Conservation (phyloP, 768 basidiomycete species). For the Hortiboletus flavorubellus region DNA sequence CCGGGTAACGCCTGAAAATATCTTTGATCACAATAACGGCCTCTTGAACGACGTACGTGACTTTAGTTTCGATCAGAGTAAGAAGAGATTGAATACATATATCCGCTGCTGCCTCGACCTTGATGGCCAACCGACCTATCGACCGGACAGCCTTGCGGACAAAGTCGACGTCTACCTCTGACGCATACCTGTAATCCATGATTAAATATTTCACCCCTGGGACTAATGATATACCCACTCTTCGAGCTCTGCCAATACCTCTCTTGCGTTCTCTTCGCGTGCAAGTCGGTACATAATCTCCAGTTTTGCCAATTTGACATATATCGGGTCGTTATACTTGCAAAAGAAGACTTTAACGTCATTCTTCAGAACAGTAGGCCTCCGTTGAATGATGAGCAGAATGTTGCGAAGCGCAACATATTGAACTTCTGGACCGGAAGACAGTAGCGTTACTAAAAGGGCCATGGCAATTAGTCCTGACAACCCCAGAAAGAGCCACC, state of each 20-base stretch:
- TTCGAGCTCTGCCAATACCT: conserved; percentile 91
- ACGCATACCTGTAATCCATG: conserved; percentile 71
- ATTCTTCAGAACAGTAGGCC: conserved; percentile 89
- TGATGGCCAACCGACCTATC: conserved; percentile 97
- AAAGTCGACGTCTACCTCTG: conserved; percentile 97
- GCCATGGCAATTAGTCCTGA: conserved; percentile 2
- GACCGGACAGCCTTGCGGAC: conserved; percentile 97
- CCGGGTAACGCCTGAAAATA: conserved; percentile 95
- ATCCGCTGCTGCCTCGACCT: conserved; percentile 87
- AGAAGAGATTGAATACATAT: conserved; percentile 86
- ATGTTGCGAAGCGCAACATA: conserved; percentile 97
- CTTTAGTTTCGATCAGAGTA: conserved; percentile 85
- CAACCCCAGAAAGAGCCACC: not conserved
- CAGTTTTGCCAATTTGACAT: conserved; percentile 95
- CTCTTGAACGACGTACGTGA: conserved; percentile 96
- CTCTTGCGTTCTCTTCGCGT: conserved; percentile 87
- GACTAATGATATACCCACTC: conserved; percentile 57
- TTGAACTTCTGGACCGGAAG: conserved; percentile 97
- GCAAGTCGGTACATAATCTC: conserved; percentile 99
- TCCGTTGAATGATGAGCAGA: conserved; percentile 92
- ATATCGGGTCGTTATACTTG: conserved; percentile 99
- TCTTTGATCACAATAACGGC: conserved; percentile 97
- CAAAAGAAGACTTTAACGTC: conserved; percentile 99
- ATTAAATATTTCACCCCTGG: not conserved
- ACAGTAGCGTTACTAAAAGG: conserved; percentile 79